Conservation (phyloP, 345 rosid genomes). For the Euphorbia pulcherrima region DNA sequence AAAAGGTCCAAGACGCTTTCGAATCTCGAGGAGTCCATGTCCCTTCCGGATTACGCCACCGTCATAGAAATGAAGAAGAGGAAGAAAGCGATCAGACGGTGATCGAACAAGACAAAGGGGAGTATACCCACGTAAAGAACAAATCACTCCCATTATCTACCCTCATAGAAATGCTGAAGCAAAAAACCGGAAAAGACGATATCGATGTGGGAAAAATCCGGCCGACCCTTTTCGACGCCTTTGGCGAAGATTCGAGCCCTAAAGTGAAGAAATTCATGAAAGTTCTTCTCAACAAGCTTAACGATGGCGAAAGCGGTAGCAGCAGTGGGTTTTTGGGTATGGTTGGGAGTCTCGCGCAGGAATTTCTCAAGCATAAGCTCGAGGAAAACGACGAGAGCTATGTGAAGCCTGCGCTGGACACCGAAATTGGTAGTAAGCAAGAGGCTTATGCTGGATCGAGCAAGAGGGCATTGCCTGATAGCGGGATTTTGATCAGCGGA, state of each 20-base stretch:
- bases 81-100: conserved; percentile 37
- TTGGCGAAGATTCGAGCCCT: conserved; percentile 88
- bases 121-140: conserved; percentile 41
- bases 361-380: conserved; percentile 74
- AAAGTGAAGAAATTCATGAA: conserved; percentile 97
- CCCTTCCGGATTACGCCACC: conserved; percentile 42
- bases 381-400: conserved; percentile 60
- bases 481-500: conserved; percentile 84
- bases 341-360: conserved; percentile 80
- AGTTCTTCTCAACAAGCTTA: conserved; percentile 56
- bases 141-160: conserved; percentile 82
- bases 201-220: conserved; percentile 77
- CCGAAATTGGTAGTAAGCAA: conserved; percentile 56
- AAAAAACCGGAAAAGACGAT: conserved; percentile 74
- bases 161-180: conserved; percentile 78
- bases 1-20: conserved; percentile 43
- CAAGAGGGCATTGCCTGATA: conserved; percentile 58
- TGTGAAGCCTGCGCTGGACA: conserved; percentile 63
- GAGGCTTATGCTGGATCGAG: conserved; percentile 81
- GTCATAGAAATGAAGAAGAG: conserved; percentile 24
- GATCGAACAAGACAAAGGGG: conserved; percentile 37
- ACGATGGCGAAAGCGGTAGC: conserved; percentile 36
- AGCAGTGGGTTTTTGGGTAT: conserved; percentile 80
- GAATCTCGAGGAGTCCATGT: conserved; percentile 61
- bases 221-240: conserved; percentile 73